Percentiles rank a stretch among this genome's conserved stretches.
phyloP scores from a whole-genome alignment of 2,329 filamentous ascomycete species.

The Graphilbum sp. region DNA sequence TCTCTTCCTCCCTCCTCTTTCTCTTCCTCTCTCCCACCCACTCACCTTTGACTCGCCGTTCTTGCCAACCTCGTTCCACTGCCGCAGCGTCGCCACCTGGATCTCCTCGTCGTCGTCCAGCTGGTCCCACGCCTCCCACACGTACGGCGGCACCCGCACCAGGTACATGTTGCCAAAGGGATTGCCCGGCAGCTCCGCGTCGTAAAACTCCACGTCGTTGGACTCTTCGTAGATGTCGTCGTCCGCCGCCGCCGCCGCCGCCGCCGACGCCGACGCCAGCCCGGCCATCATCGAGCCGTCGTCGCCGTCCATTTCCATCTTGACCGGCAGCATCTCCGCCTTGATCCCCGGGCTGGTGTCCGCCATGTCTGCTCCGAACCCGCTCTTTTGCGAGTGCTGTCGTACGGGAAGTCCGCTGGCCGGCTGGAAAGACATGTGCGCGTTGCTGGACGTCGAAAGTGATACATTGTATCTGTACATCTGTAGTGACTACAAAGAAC shows the following conservation, averaged over 20 bases:
- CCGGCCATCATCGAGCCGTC: conserved; percentile 7
- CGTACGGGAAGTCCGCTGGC: too few relatives aligned
- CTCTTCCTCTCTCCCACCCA: conserved; percentile 16
- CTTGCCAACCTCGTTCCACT: conserved; percentile 36
- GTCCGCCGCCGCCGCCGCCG: conserved; percentile 22
- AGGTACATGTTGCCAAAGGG: conserved; percentile 43
- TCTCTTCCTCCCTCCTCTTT: not conserved
- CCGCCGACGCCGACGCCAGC: too few relatives aligned
- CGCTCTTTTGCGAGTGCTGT: not conserved
- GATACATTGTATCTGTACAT: too few relatives aligned
- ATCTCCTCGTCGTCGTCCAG: conserved; percentile 71
- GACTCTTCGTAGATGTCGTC: conserved; percentile 53
- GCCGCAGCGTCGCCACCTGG: conserved; percentile 58
- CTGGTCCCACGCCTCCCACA: conserved; percentile 65
- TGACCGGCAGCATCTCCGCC: conserved; percentile 17
- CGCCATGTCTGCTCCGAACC: conserved; percentile 2
- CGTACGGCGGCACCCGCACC: conserved; percentile 59
- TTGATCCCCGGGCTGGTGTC: conserved; percentile 5
- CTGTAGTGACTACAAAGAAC: too few relatives aligned
- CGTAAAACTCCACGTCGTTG: conserved; percentile 45
- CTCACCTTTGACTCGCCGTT: conserved; percentile 32
- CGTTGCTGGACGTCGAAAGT: too few relatives aligned
- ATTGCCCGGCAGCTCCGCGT: conserved; percentile 19
- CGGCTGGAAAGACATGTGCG: too few relatives aligned
- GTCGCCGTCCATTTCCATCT: conserved; percentile 22